Evolutionary conservation across 352 stramenopile species (phyloP).

Genomic region (Globisporangium spinosum): DNA sequence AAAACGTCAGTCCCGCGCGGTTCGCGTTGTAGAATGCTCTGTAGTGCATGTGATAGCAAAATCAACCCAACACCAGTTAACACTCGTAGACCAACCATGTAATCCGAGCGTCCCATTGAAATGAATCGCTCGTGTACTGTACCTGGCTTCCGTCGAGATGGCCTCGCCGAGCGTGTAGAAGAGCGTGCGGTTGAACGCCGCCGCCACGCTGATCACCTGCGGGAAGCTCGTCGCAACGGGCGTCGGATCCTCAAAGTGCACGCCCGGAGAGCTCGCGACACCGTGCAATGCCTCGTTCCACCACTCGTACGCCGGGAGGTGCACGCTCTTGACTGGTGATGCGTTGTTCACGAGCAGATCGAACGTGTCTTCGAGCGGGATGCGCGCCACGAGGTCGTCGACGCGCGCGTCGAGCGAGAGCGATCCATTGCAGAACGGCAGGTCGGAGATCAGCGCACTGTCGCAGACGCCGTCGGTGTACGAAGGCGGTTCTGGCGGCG

Average conservation of each 20-base stretch:
- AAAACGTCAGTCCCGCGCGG: conserved; percentile 86
- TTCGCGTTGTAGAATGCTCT: conserved; percentile 75
- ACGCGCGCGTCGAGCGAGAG: conserved; percentile 55
- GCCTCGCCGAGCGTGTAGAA: conserved; percentile 70
- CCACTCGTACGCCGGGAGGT: too few species aligned
- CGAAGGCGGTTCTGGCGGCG: conserved; percentile 5
- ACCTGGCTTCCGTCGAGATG: conserved; percentile 79
- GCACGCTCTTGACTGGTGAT: too few species aligned
- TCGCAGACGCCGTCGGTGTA: conserved; percentile 54
- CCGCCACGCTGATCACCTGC: conserved; percentile 69
- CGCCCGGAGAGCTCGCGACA: conserved; percentile 58
- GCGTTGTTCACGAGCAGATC: too few species aligned
- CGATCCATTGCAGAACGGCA: conserved; percentile 69
- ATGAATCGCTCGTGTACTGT: not conserved
- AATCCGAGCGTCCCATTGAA: too few species aligned
- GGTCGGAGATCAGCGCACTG: conserved; percentile 28
- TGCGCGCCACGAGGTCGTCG: too few species aligned
- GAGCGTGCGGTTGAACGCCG: conserved; percentile 87
- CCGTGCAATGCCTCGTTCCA: too few species aligned
- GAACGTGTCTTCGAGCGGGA: too few species aligned
- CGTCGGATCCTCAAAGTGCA: conserved; percentile 49
- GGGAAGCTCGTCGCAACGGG: conserved; percentile 88
- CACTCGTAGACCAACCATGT: too few species aligned
- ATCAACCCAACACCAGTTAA: not conserved
- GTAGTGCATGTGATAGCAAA: not conserved